Evolutionary conservation across 176 grass and related monocot genomes (phyloP), one percentile per base, ranked within the genome.

Genomic region (Pontederia paniculata): DNA sequence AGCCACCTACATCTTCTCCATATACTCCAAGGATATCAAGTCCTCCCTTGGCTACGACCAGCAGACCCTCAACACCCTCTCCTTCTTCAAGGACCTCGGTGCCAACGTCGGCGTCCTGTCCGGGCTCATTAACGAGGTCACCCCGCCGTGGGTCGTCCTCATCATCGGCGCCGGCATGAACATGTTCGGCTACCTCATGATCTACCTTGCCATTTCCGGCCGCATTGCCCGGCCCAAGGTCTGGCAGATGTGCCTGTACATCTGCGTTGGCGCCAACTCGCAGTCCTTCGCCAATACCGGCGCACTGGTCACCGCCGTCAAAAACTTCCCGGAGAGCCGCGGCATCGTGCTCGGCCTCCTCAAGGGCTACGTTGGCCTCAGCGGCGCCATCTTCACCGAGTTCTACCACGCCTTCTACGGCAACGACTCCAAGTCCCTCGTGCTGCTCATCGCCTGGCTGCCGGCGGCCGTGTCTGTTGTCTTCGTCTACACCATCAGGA

Each of bases 331-430:
- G 0, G 80, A 73, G 64, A 67, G 74, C 44, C 76, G 76, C 0
- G 85, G 80, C 60, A 61, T 84, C 2, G 73, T 88, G 60, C 80
- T 88, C 0, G 85, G 76, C 0, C 56, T 91, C 0, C 78, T 91
- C n/a, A 91, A 86, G 60, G 82, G 82, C 0, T 91, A 85, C 63
- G 82, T 86, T 0, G 88, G 82, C 0, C 77, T 91, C 48, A 86
- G 82, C 54, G 88, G 88, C 44, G 88, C 88, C 51, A 80, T 86
- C 48, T 86, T 91, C 72, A 86, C 88, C 67, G 78, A 91, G 63
- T 67, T 91, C 17, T 86, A 86, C 70, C 69, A 59, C 3, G 66
- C 74, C 21, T 72, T 84, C 56, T 89, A 89, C 47, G 74, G 81
- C 54, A 65, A 74, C 65, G 57, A 80, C 58, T 58, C 77, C 0